These are phyloP conservation scores for Pleurotus ostreatus DNA, from an alignment of 768 basidiomycete genomes.

Conservation along the genomic window DNA sequence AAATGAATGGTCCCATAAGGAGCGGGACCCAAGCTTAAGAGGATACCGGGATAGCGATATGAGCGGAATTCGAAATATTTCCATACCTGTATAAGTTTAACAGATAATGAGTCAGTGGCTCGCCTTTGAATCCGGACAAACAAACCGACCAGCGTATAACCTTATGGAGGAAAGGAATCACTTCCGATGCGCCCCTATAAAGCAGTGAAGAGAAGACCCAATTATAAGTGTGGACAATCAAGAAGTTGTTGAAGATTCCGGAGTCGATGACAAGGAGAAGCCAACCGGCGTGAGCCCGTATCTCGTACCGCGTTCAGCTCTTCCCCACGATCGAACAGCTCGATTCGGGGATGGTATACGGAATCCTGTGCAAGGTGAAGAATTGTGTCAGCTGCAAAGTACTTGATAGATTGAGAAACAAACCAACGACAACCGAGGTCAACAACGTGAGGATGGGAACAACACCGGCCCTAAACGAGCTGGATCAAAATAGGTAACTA, in stretches of 20 bases:
- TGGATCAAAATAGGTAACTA: neutral
- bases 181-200: constrained; percentile 11
- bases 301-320: neutral
- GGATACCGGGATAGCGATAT: constrained; percentile 28
- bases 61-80: constrained; percentile 14
- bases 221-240: neutral
- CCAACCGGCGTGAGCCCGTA: neutral
- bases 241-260: neutral
- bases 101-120: constrained; percentile 14
- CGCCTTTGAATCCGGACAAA: constrained; percentile 31
- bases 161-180: constrained; percentile 9
- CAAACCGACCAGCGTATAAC: constrained; percentile 4
- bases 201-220: constrained; percentile 10
- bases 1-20: constrained; percentile 21
- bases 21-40: constrained; percentile 33
- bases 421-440: neutral
- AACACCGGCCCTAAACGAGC: neutral
- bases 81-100: constrained; percentile 19
- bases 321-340: neutral
- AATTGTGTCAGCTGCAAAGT: neutral
- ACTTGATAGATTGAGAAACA: neutral
- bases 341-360: neutral
- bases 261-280: neutral
- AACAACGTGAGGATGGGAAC: neutral
- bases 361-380: neutral